Base-by-base conservation (phyloP, 345 rosid genomes). In the Euphorbia tirucalli region DNA sequence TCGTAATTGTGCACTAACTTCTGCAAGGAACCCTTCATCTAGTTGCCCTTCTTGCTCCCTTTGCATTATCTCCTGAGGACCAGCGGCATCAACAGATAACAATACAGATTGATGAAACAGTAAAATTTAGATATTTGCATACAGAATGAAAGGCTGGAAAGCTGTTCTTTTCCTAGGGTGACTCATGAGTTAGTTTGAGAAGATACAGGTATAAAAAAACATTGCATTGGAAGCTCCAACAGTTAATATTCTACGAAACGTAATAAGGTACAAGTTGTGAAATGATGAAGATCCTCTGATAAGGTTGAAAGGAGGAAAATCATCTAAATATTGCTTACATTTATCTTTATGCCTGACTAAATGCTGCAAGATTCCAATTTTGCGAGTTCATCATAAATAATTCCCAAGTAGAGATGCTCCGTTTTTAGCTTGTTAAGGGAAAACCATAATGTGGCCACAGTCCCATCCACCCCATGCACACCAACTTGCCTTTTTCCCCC, bases 1-100 rank as follows among this genome's bases (percentile, higher is more conserved):
- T 76, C 93, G 85, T 71, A 94, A 78, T 74, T 90, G 97, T 79
- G 97, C 95, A 72, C 73, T 94, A 68, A 92, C 98, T 87, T 92
- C 91, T 75, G 96, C 78, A 72, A 94, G 96, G 76, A 94, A 90
- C 13, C 96, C 95, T 84, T 92, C 98, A 82, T 92, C 95, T 37
- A 89, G 86, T 76, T 87, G 85, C 56, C 97, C 96, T 83, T 88
- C 88, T 72, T 81, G 86, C 77, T 92, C 95, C 82, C 86, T 83
- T 81, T 84, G 93, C 49, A 71, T 71, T 63, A 93, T 79, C 75
- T 87, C 85, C 97, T 93, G 70, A 80, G 74, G 28, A 65, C 55
- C n/a, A 61, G 35, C 28, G 21, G 24, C 44, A 75, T 63, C 19
- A 28, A 22, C 18, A 68, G 41, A 19, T 22, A 48, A n/a, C 54